Conservation (phyloP, 345 rosid species). For the Kernera saxatilis region DNA sequence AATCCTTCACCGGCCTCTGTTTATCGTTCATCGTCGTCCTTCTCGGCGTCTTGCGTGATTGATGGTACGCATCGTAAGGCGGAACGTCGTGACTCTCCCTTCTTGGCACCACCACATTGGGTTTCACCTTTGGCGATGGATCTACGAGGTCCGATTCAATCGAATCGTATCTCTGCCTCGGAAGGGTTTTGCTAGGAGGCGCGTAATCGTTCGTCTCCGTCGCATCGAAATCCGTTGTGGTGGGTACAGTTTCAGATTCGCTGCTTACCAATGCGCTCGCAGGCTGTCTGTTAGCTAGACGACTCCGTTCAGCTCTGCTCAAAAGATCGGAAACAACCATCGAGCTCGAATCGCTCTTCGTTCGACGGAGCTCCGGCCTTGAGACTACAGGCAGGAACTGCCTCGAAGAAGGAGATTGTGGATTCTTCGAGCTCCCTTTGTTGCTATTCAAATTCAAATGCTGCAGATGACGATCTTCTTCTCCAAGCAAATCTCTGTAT, state of each 20-base stretch:
- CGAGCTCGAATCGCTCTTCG: constrained; percentile 75
- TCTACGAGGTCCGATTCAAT: constrained; percentile 18
- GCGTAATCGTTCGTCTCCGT: not conserved
- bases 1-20: not conserved
- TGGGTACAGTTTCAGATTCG: constrained; percentile 21
- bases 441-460: constrained; percentile 27
- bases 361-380: constrained; percentile 60
- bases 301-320: constrained; percentile 25
- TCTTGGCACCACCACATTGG: not conserved
- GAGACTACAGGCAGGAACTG: constrained; percentile 22
- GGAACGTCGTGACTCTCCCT: not conserved
- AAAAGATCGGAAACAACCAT: constrained; percentile 31
- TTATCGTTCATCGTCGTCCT: not conserved
- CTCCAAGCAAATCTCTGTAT: constrained; percentile 72
- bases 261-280: not conserved
- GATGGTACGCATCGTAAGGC: not conserved
- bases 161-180: not conserved
- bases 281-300: constrained; percentile 18
- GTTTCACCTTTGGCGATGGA: not conserved
- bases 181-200: not conserved
- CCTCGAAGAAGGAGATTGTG: constrained; percentile 20
- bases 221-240: not conserved
- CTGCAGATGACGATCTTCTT: constrained; percentile 37
- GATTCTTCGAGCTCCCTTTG: constrained; percentile 26
- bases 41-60: constrained; percentile 17